Base-by-base conservation (phyloP, 2,329 filamentous ascomycete genomes). In the Fusarium newnesense region DNA sequence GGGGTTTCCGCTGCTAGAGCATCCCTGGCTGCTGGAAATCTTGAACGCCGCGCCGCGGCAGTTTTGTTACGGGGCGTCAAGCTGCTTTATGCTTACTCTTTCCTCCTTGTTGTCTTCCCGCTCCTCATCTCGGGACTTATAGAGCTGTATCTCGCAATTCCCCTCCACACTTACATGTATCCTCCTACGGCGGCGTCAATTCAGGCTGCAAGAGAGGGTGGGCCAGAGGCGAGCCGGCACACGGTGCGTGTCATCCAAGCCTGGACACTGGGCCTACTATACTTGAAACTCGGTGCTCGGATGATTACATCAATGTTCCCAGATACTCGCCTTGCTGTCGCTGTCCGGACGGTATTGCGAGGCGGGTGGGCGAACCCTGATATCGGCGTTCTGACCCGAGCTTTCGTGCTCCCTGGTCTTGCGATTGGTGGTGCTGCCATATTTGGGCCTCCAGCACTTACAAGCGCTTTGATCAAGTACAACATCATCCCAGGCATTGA, bases 191-290 rank as follows among this genome's bases (percentile, higher is more conserved):
- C 70, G 49, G 80, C 68, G 44, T 81, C 63, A 53, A 78, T 69
- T 42, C 79, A 77, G 72, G 77, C 79, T 60, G 42, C 66, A 62
- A 30, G 75, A 76, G 64, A 76, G 50, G 72, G 76, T 28, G 73
- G 63, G 8, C 67, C 76, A 9, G 75, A 77, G 56, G 76, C 73
- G 11, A 80, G 80, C 19, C 79, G 80, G 7, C 94, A 97, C 79
- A 93, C 92, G 12, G 90, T 98, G 46, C 93, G 97, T 70, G 87
- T 98, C 69, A 92, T 98, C 46, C 96, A 98, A 80, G 92, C 95
- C 65, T 99, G 96, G 95, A 97, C 95, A 0, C 86, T 99, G 2
- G 96, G 96, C 9, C 88, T 99, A 28, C 87, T 99, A 7, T 98
- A 97, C 81, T 88, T 97, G 36, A 95, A 97, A 73, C 90, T 98